Conservation (phyloP, 1,284 basidiomycete genomes). For the Ustilago xerochloae region DNA sequence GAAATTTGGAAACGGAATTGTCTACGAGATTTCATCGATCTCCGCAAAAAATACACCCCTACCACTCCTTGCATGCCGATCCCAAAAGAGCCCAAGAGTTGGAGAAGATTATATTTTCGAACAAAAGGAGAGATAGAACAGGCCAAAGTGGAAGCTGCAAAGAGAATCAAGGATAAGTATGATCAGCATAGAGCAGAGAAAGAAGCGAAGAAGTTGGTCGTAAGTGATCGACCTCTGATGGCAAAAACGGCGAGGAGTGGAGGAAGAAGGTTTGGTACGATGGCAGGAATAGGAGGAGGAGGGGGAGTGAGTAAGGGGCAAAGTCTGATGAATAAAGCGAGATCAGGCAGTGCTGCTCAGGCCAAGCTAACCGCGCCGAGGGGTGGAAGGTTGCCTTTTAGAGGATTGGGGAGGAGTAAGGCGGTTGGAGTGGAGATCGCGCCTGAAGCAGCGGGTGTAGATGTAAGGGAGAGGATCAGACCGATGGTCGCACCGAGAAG, state of each 20-base stretch:
- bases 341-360: slow-evolving; percentile 29
- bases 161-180: slow-evolving; percentile 58
- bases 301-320: slow-evolving; percentile 41
- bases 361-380: slow-evolving; percentile 37
- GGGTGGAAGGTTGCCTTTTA: slow-evolving; percentile 1
- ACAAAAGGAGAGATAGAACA: slow-evolving; percentile 54
- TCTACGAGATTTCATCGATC: slow-evolving; percentile 57
- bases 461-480: slow-evolving; percentile 2
- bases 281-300: neutral
- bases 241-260: slow-evolving; percentile 13
- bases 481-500: slow-evolving; percentile 46
- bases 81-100: slow-evolving; percentile 37
- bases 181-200: slow-evolving; percentile 57
- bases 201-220: slow-evolving; percentile 54
- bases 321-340: slow-evolving; percentile 45
- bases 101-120: slow-evolving; percentile 51
- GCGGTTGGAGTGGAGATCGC: slow-evolving; percentile 29
- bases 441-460: slow-evolving; percentile 18
- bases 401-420: slow-evolving; percentile 28
- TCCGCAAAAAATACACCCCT: slow-evolving; percentile 45
- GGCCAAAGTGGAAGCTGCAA: slow-evolving; percentile 48
- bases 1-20: slow-evolving; percentile 62
- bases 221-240: slow-evolving; percentile 45
- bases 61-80: neutral
- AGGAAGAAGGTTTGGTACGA: slow-evolving; percentile 16